These are phyloP conservation scores for Coemansia sp. DNA, from an alignment of 192 early-diverging fungal species.

Conservation along the genomic window DNA sequence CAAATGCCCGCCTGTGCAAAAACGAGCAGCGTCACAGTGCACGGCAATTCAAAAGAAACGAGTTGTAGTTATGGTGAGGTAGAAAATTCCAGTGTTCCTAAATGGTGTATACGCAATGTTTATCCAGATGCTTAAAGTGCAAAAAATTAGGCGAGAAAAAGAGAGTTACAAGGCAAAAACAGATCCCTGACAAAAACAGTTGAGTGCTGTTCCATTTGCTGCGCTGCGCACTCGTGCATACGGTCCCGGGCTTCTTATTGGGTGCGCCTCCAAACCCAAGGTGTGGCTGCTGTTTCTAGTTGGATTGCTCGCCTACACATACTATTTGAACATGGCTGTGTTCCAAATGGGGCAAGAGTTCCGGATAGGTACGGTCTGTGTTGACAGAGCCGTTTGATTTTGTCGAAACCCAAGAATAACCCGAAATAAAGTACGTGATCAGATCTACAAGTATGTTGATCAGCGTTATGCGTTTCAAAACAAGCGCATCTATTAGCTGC, in stretches of 20 bases:
- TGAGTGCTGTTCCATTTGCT: neutral
- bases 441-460: neutral
- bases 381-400: too few relatives aligned
- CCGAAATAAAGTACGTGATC: neutral
- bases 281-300: too few relatives aligned
- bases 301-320: too few relatives aligned
- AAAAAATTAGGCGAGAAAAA: conserved; percentile 2
- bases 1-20: neutral
- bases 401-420: too few relatives aligned
- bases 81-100: neutral
- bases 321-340: too few relatives aligned
- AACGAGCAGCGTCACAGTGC: neutral
- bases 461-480: neutral
- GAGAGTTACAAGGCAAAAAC: neutral
- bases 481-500: too few relatives aligned
- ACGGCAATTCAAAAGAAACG: neutral
- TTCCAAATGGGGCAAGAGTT: too few relatives aligned
- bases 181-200: neutral
- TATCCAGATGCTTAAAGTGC: conserved; percentile 1
- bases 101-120: neutral
- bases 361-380: too few relatives aligned
- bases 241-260: conserved; percentile 2
- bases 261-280: neutral
- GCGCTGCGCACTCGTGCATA: neutral
- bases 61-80: too few relatives aligned